A percentile compares a stretch with the other conserved stretches of the same genome.
Evolutionary conservation across 768 basidiomycete species (phyloP).

Genomic region (Lactarius vividus): DNA sequence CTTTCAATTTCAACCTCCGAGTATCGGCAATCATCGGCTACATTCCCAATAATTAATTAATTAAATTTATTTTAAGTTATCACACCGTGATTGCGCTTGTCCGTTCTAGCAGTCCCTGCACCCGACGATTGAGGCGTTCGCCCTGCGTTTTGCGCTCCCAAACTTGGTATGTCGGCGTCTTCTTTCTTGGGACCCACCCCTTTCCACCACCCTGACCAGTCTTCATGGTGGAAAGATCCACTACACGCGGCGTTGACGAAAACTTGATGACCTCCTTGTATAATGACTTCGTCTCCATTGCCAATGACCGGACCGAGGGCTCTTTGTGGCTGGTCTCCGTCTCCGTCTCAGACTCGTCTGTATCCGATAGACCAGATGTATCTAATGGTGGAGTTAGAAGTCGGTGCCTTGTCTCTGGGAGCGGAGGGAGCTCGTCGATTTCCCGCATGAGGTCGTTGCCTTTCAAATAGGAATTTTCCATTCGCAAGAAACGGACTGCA

Average conservation of each 20-base stretch:
- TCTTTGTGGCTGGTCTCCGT: conserved; percentile 42
- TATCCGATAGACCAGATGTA: conserved; percentile 64
- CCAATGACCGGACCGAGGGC: conserved; percentile 60
- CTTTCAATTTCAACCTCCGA: conserved; percentile 20
- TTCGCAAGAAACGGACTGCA: conserved; percentile 88
- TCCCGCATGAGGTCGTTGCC: conserved; percentile 87
- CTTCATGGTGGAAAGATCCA: conserved; percentile 72
- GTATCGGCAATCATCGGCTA: conserved; percentile 20
- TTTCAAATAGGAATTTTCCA: conserved; percentile 91
- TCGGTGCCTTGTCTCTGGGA: conserved; percentile 49
- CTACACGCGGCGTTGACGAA: conserved; percentile 78
- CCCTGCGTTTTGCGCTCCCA: conserved; percentile 73
- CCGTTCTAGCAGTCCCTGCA: conserved; percentile 68
- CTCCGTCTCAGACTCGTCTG: conserved; percentile 57
- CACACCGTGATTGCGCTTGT: conserved; percentile 44
- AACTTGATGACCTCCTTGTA: conserved; percentile 88
- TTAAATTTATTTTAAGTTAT: background rate
- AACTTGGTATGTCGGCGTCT: conserved; percentile 79
- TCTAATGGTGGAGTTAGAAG: conserved; percentile 65
- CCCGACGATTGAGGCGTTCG: conserved; percentile 63
- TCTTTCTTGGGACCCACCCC: conserved; percentile 77
- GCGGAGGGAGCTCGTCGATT: conserved; percentile 68
- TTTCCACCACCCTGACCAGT: conserved; percentile 50
- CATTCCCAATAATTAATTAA: background rate
- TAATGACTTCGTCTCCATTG: conserved; percentile 80